A percentile compares a stretch with the other conserved stretches of the same genome.
Conservation (phyloP, 495 filamentous ascomycete species). For the Oleoguttula mirabilis region DNA sequence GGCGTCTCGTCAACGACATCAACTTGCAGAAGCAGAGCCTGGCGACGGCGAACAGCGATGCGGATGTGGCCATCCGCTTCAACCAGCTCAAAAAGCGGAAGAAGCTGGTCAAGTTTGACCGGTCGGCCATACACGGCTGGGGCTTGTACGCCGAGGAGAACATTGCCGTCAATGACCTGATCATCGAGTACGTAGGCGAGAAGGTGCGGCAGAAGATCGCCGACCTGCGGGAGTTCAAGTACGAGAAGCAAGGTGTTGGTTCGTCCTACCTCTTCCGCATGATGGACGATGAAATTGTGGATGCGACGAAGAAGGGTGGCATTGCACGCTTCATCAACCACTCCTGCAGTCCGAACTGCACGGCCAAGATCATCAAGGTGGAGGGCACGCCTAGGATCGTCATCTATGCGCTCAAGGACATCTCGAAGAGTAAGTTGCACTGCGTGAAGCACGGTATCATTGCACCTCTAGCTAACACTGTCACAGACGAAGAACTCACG, state of each 20-base stretch:
- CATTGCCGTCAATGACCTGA: conserved; percentile 96
- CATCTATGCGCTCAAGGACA: conserved; percentile 93
- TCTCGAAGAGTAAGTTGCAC: conserved; percentile 70
- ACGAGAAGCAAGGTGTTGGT: conserved; percentile 91
- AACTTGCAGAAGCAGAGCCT: conserved; percentile 83
- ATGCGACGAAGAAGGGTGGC: conserved; percentile 94
- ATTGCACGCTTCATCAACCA: conserved; percentile 99
- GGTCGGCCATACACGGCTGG: conserved; percentile 98
- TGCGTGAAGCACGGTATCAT: too few species aligned
- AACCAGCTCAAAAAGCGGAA: conserved; percentile 99
- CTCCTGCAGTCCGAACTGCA: conserved; percentile 95
- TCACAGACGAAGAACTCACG: conserved; percentile 87
- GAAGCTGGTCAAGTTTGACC: conserved; percentile 95
- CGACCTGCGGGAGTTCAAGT: conserved; percentile 80
- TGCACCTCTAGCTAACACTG: not conserved
- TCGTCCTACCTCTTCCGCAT: conserved; percentile 97
- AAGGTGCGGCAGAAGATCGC: conserved; percentile 93
- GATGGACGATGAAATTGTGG: conserved; percentile 92
- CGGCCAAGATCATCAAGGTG: conserved; percentile 98
- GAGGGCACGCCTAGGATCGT: conserved; percentile 98
- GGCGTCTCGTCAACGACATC: conserved; percentile 83
- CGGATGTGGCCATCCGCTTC: conserved; percentile 60
- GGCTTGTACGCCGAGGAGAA: conserved; percentile 95
- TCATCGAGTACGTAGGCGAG: conserved; percentile 98
- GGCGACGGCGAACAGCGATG: conserved; percentile 40